Evolutionary conservation across 768 basidiomycete genomes (phyloP), one percentile per base, ranked within the genome.

Genomic region (Mycena epipterygia): DNA sequence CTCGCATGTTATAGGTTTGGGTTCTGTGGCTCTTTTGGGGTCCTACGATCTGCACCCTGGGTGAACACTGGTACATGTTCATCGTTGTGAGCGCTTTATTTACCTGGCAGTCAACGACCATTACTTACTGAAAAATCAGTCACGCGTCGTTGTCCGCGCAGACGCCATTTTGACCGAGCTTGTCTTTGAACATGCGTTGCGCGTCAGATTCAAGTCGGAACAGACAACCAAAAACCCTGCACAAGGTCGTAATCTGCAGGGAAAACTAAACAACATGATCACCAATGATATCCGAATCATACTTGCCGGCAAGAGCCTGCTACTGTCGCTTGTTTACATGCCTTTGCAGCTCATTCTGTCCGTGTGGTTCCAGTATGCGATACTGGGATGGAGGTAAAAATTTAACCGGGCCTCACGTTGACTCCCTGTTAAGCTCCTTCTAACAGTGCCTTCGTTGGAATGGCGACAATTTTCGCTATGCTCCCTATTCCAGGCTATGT

Each of bases 211-310:
- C 80, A 89, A 87, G 63, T 57, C 64, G 11, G 65, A 65, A 60
- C 23, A 71, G 46, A 29, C 53, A 16, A 58, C 53, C 11, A 73
- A 75, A 35, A 65, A 46, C 11, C 37, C 58, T 13, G 64, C 73
- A 27, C 61, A 52, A 42, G 71, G 73, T 7, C 80, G 80, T 52
- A 90, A 90, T 75, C 79, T 93, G 16, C 86, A 89, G 37, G 93
- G 94, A 16, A 91, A 88, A 76, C 89, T 95, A 75, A 94, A 92
- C 78, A 94, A 93, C 65, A 80, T 94, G 11, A 87, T 93, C 37
- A 89, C 92, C 11, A 89, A 90, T 1, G 93, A 95, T 78, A 56
- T 85, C 64, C 71, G 65, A 35, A 80, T 80, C 64, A 84, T 86
- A 56, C 74, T 76, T 19, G 79, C 77, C 19, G 79, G 78, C 25